Conservation (phyloP, 257 asterid species). For the Osmanthus fragrans region DNA sequence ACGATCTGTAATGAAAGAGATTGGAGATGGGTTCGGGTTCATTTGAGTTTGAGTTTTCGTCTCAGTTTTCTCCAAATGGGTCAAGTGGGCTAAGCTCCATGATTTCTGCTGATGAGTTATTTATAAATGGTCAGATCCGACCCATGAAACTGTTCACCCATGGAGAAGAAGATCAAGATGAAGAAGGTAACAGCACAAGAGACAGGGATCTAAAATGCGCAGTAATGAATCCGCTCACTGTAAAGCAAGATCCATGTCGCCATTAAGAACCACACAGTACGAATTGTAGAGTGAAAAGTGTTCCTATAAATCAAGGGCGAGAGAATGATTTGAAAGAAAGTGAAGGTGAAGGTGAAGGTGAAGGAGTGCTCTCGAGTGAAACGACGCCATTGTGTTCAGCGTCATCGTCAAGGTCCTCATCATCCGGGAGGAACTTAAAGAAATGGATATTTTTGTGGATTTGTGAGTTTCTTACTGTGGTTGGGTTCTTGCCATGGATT, state of each 20-base stretch:
- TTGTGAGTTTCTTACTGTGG: too few relatives aligned
- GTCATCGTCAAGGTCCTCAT: conserved; percentile 61
- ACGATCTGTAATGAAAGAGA: too few relatives aligned
- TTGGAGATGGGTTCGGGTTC: conserved; percentile 54
- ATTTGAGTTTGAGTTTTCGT: conserved; percentile 57
- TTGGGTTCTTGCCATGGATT: too few relatives aligned
- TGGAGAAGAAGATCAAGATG: conserved; percentile 23
- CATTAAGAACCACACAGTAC: conserved; percentile 32
- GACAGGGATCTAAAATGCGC: conserved; percentile 51
- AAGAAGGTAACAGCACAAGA: conserved; percentile 8
- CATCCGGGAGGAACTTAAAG: conserved; percentile 62
- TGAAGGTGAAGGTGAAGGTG: too few relatives aligned
- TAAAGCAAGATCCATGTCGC: conserved; percentile 68
- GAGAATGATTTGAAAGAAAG: conserved; percentile 25
- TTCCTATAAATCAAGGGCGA: background rate
- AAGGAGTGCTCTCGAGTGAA: conserved; percentile 29
- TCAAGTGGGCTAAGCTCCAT: conserved; percentile 35
- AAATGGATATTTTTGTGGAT: conserved; percentile 59
- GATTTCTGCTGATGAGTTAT: conserved; percentile 60
- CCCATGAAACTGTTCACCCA: conserved; percentile 49
- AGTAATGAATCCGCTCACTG: conserved; percentile 31
- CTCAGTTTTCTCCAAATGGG: conserved; percentile 42
- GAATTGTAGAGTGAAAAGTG: conserved; percentile 30
- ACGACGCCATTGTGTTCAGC: conserved; percentile 66
- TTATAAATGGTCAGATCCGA: conserved; percentile 67